A percentile compares a stretch with the other conserved stretches of the same genome.
These are phyloP conservation scores for Citrullus colocynthis DNA, from an alignment of 306 rosid genomes.

Conservation along the genomic window DNA sequence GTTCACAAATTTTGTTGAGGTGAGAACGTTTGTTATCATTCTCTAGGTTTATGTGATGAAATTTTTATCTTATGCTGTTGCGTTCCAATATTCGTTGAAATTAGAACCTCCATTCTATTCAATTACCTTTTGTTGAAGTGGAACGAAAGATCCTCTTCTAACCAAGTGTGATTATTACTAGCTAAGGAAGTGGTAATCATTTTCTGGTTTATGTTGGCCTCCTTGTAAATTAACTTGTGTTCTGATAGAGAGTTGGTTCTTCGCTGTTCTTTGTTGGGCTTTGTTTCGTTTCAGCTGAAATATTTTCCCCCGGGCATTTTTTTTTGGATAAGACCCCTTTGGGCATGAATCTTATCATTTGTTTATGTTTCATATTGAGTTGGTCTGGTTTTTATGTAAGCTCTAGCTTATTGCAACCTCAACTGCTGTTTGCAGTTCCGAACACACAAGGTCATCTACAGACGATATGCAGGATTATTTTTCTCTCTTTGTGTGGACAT, in stretches of 20 bases:
- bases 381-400: not conserved
- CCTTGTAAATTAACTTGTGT: not conserved
- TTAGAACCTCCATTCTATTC: not conserved
- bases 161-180: not conserved
- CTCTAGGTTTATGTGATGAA: not conserved
- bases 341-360: not conserved
- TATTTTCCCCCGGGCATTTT: not conserved
- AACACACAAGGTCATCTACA: slow-evolving; percentile 84
- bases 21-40: slow-evolving; percentile 4
- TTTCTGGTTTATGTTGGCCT: not conserved
- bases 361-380: not conserved
- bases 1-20: slow-evolving; percentile 95
- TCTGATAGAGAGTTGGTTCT: not conserved
- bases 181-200: not conserved
- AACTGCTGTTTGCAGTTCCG: slow-evolving; percentile 57
- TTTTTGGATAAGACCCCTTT: too few species aligned
- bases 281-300: not conserved
- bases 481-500: slow-evolving; percentile 97
- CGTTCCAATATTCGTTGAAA: not conserved
- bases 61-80: not conserved
- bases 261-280: not conserved
- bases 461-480: slow-evolving; percentile 93
- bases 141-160: not conserved
- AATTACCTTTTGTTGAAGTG: not conserved
- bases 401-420: slow-evolving; percentile 6